These are phyloP conservation scores for Magnolia kwangsiensis DNA, from an alignment of 164 flowering plant species.

Conservation along the genomic window DNA sequence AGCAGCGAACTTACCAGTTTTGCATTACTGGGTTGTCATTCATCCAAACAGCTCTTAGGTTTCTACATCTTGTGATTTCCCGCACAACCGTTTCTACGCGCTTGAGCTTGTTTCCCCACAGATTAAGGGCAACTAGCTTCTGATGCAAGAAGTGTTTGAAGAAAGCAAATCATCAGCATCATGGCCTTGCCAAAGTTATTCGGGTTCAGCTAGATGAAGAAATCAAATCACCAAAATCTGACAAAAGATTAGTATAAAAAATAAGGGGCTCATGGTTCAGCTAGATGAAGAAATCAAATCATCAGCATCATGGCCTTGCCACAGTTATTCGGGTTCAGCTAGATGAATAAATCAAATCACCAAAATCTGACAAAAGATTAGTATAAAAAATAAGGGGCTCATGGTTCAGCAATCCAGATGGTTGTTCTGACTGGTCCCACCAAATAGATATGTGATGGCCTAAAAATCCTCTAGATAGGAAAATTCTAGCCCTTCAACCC, in stretches of 20 bases:
- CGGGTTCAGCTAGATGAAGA: not conserved
- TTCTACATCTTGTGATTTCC: conserved; percentile 56
- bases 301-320: not conserved
- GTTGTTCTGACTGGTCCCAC: not conserved
- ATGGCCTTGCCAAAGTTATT: not conserved
- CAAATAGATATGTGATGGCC: not conserved
- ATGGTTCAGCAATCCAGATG: not conserved
- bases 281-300: not conserved
- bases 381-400: not conserved
- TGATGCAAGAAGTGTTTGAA: conserved; percentile 22
- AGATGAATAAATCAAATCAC: not conserved
- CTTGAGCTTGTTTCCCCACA: conserved; percentile 73
- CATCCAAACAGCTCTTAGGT: conserved; percentile 85
- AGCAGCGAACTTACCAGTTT: conserved; percentile 38
- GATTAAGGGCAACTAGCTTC: conserved; percentile 80
- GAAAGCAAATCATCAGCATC: not conserved
- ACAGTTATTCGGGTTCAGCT: not conserved
- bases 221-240: not conserved
- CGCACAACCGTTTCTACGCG: conserved; percentile 39
- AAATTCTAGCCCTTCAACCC: not conserved
- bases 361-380: not conserved
- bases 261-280: not conserved
- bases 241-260: not conserved
- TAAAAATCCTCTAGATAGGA: not conserved
- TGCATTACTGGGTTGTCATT: conserved; percentile 68